Percentiles rank a stretch among this genome's conserved stretches.
phyloP scores from a whole-genome alignment of 352 stramenopile species.

The Phytophthora constricta region DNA sequence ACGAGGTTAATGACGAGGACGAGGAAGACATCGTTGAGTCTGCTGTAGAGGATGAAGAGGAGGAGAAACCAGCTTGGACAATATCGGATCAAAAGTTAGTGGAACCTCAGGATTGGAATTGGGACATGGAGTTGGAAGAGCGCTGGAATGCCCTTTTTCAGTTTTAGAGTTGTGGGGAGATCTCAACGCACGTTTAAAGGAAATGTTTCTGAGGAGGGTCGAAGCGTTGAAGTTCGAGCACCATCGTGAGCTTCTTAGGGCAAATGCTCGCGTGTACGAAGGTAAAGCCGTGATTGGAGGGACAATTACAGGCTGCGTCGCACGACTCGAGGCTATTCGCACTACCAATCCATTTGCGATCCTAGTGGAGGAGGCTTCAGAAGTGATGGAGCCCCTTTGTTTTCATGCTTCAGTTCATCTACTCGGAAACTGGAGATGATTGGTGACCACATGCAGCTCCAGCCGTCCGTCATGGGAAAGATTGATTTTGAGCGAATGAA shows the following conservation, averaged over 20 bases:
- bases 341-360: conserved; percentile 88
- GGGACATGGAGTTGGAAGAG: conserved; percentile 67
- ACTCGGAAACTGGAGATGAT: conserved; percentile 92
- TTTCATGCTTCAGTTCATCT: conserved; percentile 83
- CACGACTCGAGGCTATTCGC: conserved; percentile 81
- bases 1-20: conserved; percentile 54
- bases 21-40: conserved; percentile 36
- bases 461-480: conserved; percentile 82
- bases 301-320: conserved; percentile 89
- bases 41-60: conserved; percentile 41
- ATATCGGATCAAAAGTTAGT: conserved; percentile 23
- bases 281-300: conserved; percentile 86
- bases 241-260: conserved; percentile 64
- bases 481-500: conserved; percentile 89
- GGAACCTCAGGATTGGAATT: conserved; percentile 62
- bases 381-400: conserved; percentile 89
- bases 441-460: conserved; percentile 87
- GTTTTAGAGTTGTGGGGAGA: conserved; percentile 32
- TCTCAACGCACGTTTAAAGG: conserved; percentile 32
- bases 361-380: conserved; percentile 86
- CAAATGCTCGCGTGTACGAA: conserved; percentile 81
- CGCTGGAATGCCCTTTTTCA: conserved; percentile 57
- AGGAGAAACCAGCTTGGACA: conserved; percentile 33
- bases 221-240: conserved; percentile 57
- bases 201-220: conserved; percentile 29